Conservation (phyloP, 108 stramenopile genomes). For the Skeletonema menzelii region DNA sequence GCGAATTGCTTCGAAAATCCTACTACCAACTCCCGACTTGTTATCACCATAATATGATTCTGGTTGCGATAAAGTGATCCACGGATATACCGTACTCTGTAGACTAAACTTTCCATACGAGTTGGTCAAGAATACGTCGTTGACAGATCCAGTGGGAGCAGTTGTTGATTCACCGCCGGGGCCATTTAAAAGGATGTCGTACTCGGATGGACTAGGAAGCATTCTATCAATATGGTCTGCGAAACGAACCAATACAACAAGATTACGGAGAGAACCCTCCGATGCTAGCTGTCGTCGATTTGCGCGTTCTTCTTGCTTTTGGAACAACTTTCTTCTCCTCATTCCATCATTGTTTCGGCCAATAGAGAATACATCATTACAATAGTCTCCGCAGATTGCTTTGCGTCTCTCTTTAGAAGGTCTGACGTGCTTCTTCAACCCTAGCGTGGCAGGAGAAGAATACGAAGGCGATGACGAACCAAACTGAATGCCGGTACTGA, state of each 20-base stretch:
- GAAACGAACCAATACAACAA: constrained; percentile 60
- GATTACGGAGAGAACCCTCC: constrained; percentile 21
- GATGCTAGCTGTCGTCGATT: constrained; percentile 17
- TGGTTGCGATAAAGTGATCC: constrained; percentile 44
- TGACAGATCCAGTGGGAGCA: constrained; percentile 50
- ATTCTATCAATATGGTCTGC: constrained; percentile 51
- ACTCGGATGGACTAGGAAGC: constrained; percentile 41
- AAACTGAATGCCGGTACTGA: constrained; percentile 32
- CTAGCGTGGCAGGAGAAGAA: background rate
- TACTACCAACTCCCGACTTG: constrained; percentile 18
- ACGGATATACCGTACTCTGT: constrained; percentile 40
- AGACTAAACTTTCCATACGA: constrained; percentile 44
- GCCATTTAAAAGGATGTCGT: constrained; percentile 47
- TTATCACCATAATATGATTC: constrained; percentile 57
- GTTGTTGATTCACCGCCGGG: constrained; percentile 4
- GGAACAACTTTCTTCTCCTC: background rate
- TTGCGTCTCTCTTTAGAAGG: constrained; percentile 10
- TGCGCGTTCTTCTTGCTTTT: constrained; percentile 7
- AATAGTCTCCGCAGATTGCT: constrained; percentile 14
- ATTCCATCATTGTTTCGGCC: background rate
- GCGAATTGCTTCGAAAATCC: constrained; percentile 23
- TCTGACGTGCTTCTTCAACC: constrained; percentile 17
- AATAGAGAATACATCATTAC: constrained; percentile 3
- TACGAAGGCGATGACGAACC: background rate
- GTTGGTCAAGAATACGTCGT: constrained; percentile 13